A percentile compares a stretch with the other conserved stretches of the same genome.
Evolutionary conservation across 768 basidiomycete genomes (phyloP).

Genomic region (Amanita pseudoporphyria): DNA sequence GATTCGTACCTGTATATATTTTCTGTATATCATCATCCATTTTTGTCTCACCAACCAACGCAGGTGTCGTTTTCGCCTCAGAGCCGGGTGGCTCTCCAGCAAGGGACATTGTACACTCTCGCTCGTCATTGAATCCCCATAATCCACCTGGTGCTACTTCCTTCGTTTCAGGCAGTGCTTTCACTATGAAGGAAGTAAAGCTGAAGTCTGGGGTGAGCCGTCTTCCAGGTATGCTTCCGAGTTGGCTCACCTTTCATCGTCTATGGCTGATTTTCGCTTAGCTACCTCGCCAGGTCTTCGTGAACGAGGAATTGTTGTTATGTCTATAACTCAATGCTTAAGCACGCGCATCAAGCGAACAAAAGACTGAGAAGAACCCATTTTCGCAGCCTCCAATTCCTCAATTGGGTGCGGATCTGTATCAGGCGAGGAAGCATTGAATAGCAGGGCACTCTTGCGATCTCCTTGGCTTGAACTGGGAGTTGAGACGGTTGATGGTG

Average conservation of each 20-base stretch:
- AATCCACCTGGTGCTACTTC: not conserved
- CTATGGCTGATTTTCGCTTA: not conserved
- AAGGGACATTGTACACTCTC: not conserved
- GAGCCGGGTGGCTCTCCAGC: not conserved
- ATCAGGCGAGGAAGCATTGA: not conserved
- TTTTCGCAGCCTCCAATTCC: conserved; percentile 3
- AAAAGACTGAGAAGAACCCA: not conserved
- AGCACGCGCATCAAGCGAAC: not conserved
- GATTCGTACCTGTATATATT: not conserved
- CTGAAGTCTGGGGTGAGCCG: not conserved
- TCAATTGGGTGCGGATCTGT: conserved; percentile 1
- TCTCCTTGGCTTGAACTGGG: conserved; percentile 7
- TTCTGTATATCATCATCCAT: not conserved
- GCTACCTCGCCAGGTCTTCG: not conserved
- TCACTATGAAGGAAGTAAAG: not conserved
- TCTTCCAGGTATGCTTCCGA: not conserved
- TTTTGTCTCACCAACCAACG: not conserved
- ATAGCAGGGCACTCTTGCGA: not conserved
- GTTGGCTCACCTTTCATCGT: not conserved
- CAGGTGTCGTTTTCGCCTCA: not conserved
- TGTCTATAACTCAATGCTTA: not conserved
- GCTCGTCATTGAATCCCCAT: too few species aligned
- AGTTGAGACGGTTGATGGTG: conserved; percentile 3
- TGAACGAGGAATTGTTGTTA: conserved; percentile 1
- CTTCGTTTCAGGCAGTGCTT: not conserved